Conservation (phyloP, 768 basidiomycete species). For the Rhodosporidiobolus odoratus region DNA sequence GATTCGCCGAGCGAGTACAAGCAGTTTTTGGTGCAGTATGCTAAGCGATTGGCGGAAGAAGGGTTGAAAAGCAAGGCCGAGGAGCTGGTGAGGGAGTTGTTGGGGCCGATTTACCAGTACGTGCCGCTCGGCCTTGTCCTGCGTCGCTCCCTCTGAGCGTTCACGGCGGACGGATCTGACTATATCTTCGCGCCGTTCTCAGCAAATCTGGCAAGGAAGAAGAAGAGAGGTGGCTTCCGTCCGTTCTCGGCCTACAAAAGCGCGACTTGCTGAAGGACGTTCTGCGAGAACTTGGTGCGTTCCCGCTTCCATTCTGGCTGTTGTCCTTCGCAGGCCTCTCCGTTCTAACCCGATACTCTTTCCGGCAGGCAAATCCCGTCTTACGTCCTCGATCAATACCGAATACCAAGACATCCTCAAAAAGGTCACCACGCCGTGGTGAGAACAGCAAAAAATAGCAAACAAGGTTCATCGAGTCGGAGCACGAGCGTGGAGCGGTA, state of each 20-base stretch:
- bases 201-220: conserved; percentile 66
- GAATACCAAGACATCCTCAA: conserved; percentile 74
- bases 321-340: conserved; percentile 6
- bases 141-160: conserved; percentile 8
- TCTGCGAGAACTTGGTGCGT: conserved; percentile 56
- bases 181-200: neutral
- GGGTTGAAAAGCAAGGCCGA: conserved; percentile 82
- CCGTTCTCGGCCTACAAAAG: conserved; percentile 65
- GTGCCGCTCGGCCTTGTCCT: conserved; percentile 44
- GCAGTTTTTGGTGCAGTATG: conserved; percentile 66
- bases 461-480: too few relatives aligned
- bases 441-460: neutral
- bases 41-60: conserved; percentile 80
- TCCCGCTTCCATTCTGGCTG: too few relatives aligned
- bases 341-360: neutral
- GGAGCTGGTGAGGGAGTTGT: conserved; percentile 81
- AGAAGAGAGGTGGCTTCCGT: conserved; percentile 59
- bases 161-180: neutral
- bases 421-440: conserved; percentile 20
- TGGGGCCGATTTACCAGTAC: conserved; percentile 84
- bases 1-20: conserved; percentile 84
- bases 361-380: conserved; percentile 60
- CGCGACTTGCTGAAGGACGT: conserved; percentile 80
- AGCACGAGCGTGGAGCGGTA: too few relatives aligned
- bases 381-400: conserved; percentile 62